phyloP scores from a whole-genome alignment of 306 rosid genomes.

The Senna siamea region DNA sequence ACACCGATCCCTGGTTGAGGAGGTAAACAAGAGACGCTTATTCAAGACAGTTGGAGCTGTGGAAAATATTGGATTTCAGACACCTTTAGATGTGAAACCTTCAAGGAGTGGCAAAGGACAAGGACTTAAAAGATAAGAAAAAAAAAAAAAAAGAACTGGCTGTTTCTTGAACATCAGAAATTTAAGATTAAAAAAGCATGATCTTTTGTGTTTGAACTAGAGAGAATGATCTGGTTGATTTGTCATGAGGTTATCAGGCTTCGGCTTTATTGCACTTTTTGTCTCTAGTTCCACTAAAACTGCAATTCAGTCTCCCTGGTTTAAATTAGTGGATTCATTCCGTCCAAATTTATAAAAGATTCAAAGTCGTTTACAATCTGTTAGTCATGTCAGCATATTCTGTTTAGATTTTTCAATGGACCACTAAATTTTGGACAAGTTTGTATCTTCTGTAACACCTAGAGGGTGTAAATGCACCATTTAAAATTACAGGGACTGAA shows the following conservation, averaged over 20 bases:
- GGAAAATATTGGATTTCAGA: conserved; percentile 77
- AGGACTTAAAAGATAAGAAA: conserved; percentile 25
- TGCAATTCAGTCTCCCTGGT: too few species aligned
- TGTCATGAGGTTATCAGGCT: background rate
- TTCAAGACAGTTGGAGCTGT: conserved; percentile 83
- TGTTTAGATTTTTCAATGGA: too few species aligned
- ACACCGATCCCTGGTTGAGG: conserved; percentile 77
- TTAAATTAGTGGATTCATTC: too few species aligned
- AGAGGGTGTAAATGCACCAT: too few species aligned
- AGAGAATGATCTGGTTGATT: conserved; percentile 1
- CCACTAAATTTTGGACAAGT: too few species aligned
- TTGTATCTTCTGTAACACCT: too few species aligned
- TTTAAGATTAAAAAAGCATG: conserved; percentile 1
- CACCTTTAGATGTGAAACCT: conserved; percentile 45
- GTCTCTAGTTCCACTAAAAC: too few species aligned
- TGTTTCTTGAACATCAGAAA: conserved; percentile 25
- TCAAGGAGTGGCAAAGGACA: conserved; percentile 43
- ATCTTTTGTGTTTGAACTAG: conserved; percentile 3
- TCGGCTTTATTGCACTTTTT: background rate
- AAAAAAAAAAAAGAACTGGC: background rate
- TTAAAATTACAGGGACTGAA: too few species aligned
- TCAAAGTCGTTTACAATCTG: too few species aligned
- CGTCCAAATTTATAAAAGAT: too few species aligned
- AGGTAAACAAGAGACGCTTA: conserved; percentile 67
- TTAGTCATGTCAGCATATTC: too few species aligned